Percentiles rank a stretch among this genome's conserved stretches.
phyloP scores from a whole-genome alignment of 352 stramenopile species.

The Phytopythium cucurbitacearum region DNA sequence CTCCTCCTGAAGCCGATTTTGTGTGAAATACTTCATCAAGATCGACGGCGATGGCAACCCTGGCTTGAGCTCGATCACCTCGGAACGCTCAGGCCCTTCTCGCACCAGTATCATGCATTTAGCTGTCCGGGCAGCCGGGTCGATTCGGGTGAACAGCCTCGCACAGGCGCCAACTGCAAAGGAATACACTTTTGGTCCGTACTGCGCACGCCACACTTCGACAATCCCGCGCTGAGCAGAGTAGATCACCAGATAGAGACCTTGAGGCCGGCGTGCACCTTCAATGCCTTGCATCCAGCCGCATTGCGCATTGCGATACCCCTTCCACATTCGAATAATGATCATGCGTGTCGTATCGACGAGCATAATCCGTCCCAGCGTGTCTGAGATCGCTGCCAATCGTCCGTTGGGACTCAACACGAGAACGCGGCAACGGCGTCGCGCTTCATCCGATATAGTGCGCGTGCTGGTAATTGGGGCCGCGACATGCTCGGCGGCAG shows the following conservation, averaged over 20 bases:
- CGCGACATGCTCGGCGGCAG: conserved; percentile 67
- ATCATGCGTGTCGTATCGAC: conserved; percentile 79
- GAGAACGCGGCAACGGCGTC: conserved; percentile 53
- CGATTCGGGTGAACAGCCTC: conserved; percentile 57
- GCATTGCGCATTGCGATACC: conserved; percentile 77
- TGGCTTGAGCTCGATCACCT: conserved; percentile 62
- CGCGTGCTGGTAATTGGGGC: conserved; percentile 48
- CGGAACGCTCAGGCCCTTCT: conserved; percentile 20
- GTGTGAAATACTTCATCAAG: conserved; percentile 81
- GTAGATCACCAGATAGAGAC: conserved; percentile 84
- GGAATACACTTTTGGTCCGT: conserved; percentile 67
- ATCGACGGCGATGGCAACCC: conserved; percentile 49
- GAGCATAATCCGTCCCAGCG: conserved; percentile 67
- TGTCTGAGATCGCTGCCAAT: conserved; percentile 69
- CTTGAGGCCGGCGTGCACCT: conserved; percentile 34
- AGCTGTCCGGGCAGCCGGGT: conserved; percentile 25
- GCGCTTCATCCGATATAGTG: conserved; percentile 52
- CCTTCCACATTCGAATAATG: conserved; percentile 86
- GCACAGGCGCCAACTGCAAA: conserved; percentile 66
- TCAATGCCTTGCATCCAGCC: conserved; percentile 78
- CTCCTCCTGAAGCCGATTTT: conserved; percentile 85
- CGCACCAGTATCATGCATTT: conserved; percentile 55
- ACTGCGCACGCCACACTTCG: conserved; percentile 78
- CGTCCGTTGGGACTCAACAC: conserved; percentile 67
- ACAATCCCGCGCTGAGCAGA: conserved; percentile 79